Percentiles rank a stretch among this genome's conserved stretches.
These are phyloP conservation scores for Pseudoneurospora amorphoporcata DNA, from an alignment of 495 filamentous ascomycete genomes.

Conservation along the genomic window DNA sequence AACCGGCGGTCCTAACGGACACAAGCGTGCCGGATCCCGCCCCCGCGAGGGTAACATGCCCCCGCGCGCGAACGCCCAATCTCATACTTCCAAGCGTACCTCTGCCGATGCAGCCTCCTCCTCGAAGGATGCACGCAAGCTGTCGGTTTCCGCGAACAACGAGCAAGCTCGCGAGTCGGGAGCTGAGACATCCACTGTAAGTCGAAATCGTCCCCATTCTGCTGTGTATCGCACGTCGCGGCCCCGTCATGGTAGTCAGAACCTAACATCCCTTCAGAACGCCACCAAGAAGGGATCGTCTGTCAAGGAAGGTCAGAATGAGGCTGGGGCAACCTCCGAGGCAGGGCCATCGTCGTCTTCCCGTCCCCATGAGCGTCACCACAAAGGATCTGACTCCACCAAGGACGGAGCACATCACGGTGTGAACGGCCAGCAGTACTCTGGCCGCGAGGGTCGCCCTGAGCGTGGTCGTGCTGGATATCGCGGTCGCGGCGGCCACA, in stretches of 20 bases:
- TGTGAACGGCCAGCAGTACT: slow-evolving; percentile 17
- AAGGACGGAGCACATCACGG: slow-evolving; percentile 15
- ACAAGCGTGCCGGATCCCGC: slow-evolving; percentile 9
- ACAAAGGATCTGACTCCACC: slow-evolving; percentile 6
- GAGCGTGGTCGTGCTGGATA: slow-evolving; percentile 31
- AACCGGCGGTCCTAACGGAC: slow-evolving; percentile 1
- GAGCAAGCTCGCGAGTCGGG: slow-evolving; percentile 28
- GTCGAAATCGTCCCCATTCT: slow-evolving; percentile 1
- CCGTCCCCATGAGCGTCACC: slow-evolving; percentile 14
- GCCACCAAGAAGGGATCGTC: slow-evolving; percentile 12
- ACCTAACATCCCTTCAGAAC: slow-evolving; percentile 4
- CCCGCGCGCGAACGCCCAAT: slow-evolving; percentile 11
- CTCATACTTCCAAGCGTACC: slow-evolving; percentile 33
- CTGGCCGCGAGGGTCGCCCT: slow-evolving; percentile 25
- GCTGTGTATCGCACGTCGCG: background rate
- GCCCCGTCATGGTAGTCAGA: background rate
- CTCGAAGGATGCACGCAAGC: slow-evolving; percentile 35
- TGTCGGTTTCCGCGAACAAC: slow-evolving; percentile 15
- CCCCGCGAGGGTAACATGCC: slow-evolving; percentile 16
- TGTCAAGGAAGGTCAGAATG: slow-evolving; percentile 14
- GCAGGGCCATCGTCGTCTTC: background rate
- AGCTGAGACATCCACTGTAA: slow-evolving; percentile 18
- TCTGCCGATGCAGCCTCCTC: slow-evolving; percentile 30
- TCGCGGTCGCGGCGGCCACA: slow-evolving; percentile 27
- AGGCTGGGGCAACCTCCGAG: slow-evolving; percentile 14